These are phyloP conservation scores for Limnanthes douglasii DNA, from an alignment of 345 rosid genomes.

Conservation along the genomic window DNA sequence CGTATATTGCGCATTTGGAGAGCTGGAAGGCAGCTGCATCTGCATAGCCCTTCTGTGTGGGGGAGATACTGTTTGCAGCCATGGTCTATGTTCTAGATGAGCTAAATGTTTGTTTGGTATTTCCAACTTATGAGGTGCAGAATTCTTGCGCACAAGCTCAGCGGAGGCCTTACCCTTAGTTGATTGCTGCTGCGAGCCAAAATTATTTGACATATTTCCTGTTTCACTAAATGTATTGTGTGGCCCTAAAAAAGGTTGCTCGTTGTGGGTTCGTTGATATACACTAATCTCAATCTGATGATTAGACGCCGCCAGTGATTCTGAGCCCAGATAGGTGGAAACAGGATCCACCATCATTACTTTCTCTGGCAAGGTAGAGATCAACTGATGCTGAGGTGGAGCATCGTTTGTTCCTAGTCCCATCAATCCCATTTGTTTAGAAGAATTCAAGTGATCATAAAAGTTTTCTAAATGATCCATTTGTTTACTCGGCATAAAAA, in stretches of 20 bases:
- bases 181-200: constrained; percentile 15
- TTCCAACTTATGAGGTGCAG: constrained; percentile 15
- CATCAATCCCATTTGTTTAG: constrained; percentile 1
- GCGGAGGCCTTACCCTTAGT: constrained; percentile 46
- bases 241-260: constrained; percentile 5
- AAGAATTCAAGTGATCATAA: neutral
- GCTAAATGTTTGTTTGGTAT: constrained; percentile 37
- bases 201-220: constrained; percentile 5
- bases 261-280: constrained; percentile 6
- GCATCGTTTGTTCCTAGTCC: neutral
- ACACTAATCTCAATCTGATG: constrained; percentile 4
- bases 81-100: constrained; percentile 62
- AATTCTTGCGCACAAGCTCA: constrained; percentile 18
- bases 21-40: constrained; percentile 19
- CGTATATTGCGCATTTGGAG: constrained; percentile 22
- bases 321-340: constrained; percentile 2
- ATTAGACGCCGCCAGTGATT: constrained; percentile 4
- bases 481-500: neutral
- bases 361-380: constrained; percentile 4
- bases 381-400: constrained; percentile 1
- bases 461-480: constrained; percentile 1
- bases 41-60: constrained; percentile 14
- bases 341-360: neutral
- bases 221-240: constrained; percentile 1
- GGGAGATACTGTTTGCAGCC: constrained; percentile 44